Conservation (phyloP, 805 yeast genomes). For the Candida maesae region DNA sequence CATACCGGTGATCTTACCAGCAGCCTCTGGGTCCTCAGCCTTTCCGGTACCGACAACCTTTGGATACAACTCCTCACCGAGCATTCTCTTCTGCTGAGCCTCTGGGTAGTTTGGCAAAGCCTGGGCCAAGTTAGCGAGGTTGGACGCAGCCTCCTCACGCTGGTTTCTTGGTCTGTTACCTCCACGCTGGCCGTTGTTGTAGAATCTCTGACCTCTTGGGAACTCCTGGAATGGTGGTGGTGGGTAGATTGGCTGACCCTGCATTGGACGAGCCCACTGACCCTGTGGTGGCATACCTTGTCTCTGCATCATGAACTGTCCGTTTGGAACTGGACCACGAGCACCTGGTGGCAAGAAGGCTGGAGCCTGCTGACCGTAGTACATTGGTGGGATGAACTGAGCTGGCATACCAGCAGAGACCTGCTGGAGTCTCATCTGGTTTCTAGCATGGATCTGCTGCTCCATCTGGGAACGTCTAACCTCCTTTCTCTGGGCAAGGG, state of each 20-base stretch:
- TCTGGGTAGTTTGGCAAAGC: conserved; percentile 63
- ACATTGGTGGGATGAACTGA: conserved; percentile 80
- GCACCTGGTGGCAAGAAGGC: conserved; percentile 81
- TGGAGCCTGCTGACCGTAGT: conserved; percentile 56
- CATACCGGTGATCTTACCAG: conserved; percentile 99
- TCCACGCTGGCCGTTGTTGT: conserved; percentile 43
- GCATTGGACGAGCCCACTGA: conserved; percentile 59
- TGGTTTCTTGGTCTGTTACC: conserved; percentile 35
- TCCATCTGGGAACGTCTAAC: conserved; percentile 95
- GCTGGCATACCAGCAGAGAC: conserved; percentile 88
- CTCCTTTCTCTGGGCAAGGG: conserved; percentile 97
- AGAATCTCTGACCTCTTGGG: conserved; percentile 45
- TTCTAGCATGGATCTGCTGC: conserved; percentile 97
- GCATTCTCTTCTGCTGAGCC: conserved; percentile 93
- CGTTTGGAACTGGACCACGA: conserved; percentile 81
- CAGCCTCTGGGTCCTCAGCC: conserved; percentile 89
- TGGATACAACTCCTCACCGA: conserved; percentile 97
- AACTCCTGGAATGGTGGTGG: conserved; percentile 74
- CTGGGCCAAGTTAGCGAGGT: conserved; percentile 48
- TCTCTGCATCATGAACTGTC: conserved; percentile 75
- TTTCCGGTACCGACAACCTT: conserved; percentile 83
- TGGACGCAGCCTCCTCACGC: conserved; percentile 30
- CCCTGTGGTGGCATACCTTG: conserved; percentile 55
- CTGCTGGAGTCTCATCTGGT: conserved; percentile 97
- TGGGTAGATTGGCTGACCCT: conserved; percentile 82